These are phyloP conservation scores for Cnidoscolus chayamansa DNA, from an alignment of 441 rosid species.

Conservation along the genomic window DNA sequence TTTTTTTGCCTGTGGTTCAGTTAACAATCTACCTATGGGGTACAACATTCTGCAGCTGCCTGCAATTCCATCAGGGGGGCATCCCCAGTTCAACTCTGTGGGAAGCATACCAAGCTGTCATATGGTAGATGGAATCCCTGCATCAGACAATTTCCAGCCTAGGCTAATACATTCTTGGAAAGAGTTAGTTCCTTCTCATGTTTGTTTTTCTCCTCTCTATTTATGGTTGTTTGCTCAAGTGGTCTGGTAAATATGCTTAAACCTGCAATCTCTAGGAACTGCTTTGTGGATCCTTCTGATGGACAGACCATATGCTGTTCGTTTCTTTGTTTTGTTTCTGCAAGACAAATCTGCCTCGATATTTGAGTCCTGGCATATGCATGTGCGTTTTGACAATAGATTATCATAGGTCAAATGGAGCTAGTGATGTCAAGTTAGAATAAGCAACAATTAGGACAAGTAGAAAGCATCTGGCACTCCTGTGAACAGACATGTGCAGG, in stretches of 20 bases:
- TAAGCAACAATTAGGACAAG: neutral
- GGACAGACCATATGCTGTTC: neutral
- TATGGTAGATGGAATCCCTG: slow-evolving; percentile 31
- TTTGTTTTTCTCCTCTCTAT: neutral
- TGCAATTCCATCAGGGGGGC: slow-evolving; percentile 22
- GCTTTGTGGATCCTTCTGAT: neutral
- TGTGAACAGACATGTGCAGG: neutral
- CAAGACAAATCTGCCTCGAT: neutral
- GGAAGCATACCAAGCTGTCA: slow-evolving; percentile 28
- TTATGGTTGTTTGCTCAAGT: neutral
- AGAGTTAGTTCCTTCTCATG: slow-evolving; percentile 27
- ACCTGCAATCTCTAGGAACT: neutral
- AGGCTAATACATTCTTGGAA: slow-evolving; percentile 26
- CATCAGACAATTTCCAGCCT: slow-evolving; percentile 25
- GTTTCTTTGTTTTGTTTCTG: neutral
- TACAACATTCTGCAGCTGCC: slow-evolving; percentile 15
- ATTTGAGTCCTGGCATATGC: neutral
- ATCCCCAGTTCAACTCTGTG: slow-evolving; percentile 26
- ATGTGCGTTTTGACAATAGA: neutral
- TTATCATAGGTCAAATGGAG: neutral
- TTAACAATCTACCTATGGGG: slow-evolving; percentile 22
- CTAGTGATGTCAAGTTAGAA: neutral
- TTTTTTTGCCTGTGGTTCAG: slow-evolving; percentile 26
- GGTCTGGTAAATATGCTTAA: neutral
- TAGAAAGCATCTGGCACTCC: neutral